A percentile compares a stretch with the other conserved stretches of the same genome.
phyloP scores from a whole-genome alignment of 495 filamentous ascomycete genomes.

The Hyaloscypha variabilis region DNA sequence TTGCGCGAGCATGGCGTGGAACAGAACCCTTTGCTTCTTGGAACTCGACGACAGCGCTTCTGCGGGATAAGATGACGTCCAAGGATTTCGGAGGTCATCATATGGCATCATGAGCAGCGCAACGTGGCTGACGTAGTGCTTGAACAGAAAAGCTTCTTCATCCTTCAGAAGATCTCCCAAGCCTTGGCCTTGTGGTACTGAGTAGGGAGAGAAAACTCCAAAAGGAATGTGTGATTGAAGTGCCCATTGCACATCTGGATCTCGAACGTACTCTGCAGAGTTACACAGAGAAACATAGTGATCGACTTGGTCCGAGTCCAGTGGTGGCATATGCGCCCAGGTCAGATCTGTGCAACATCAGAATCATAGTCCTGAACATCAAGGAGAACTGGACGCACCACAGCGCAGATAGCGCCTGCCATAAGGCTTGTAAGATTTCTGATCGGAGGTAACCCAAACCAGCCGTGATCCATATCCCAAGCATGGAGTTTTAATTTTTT shows the following conservation, averaged over 20 bases:
- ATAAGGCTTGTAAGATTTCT: background rate
- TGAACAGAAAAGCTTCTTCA: constrained; percentile 25
- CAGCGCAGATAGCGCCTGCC: background rate
- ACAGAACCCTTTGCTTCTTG: constrained; percentile 23
- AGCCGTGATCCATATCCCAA: constrained; percentile 1
- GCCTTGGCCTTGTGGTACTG: background rate
- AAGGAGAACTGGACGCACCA: background rate
- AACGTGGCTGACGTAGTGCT: constrained; percentile 27
- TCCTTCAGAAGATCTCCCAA: background rate
- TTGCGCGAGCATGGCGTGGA: constrained; percentile 24
- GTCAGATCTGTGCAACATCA: background rate
- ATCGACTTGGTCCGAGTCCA: constrained; percentile 1
- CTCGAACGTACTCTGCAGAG: background rate
- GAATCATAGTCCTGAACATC: background rate
- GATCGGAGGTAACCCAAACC: constrained; percentile 5
- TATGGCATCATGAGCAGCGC: constrained; percentile 28
- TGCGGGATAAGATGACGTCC: constrained; percentile 27
- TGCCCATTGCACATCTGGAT: background rate
- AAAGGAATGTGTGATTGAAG: background rate
- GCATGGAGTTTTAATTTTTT: background rate
- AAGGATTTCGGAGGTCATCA: constrained; percentile 28
- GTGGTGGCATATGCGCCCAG: background rate
- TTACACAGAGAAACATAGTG: background rate
- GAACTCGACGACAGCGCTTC: constrained; percentile 21
- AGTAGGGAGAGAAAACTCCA: background rate